Evolutionary conservation across 331 rosid genomes (phyloP), one percentile per base, ranked within the genome.

Genomic region (Quercus phellos): DNA sequence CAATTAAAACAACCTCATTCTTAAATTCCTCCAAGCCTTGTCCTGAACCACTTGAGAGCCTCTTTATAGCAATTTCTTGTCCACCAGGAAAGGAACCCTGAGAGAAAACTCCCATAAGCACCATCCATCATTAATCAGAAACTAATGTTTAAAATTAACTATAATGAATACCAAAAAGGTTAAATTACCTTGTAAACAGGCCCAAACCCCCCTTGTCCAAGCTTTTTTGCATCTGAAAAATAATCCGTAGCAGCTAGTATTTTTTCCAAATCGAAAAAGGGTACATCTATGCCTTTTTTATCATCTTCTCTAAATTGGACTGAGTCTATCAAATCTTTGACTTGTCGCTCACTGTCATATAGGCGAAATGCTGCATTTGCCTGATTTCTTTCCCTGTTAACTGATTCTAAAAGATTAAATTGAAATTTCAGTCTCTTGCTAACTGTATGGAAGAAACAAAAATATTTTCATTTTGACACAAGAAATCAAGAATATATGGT

Each of bases 211-310:
- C 64, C 64, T 7, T 58, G 64, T 58, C 64, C 64, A 58, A 58
- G 29, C 32, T 21, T 58, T 24, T 58, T 86, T 27, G 83, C 55
- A 35, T 69, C 75, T 32, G 87, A 77, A 55, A 86, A 83, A 74
- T 56, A 79, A 30, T 17, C 56, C 13, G 89, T 85, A 18, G 89
- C 85, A 4, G 54, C 42, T 30, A 77, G 74, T 68, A 83, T 78
- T 19, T 72, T 83, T 77, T 83, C 85, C 66, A 86, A 74, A 70
- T 80, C 83, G 21, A 83, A 86, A 74, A 63, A 80, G 0, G 87
- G 89, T 53, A 86, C 81, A 53, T 83, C 87, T 14, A 86, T 68
- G 27, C 85, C 87, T 17, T 83, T 76, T 26, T 82, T 71, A 67
- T 80, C 87, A 19, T 83, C 87, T 12, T 80, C 88, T 42, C 66